Evolutionary conservation across 352 stramenopile species (phyloP), one percentile per base, ranked within the genome.

Genomic region (Phytophthora capsici): DNA sequence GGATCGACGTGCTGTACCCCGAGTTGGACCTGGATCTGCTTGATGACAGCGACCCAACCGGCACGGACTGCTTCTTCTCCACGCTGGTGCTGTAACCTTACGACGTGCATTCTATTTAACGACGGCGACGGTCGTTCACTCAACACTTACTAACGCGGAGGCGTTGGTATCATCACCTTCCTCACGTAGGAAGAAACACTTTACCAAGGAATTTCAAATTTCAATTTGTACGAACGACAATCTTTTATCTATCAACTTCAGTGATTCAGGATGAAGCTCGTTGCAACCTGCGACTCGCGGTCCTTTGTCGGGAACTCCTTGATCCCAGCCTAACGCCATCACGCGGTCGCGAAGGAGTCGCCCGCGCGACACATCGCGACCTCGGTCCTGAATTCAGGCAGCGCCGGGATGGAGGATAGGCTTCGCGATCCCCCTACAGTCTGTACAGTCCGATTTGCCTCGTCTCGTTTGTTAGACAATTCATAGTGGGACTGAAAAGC

Each of bases 1-100:
- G 80, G 80, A 77, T 91, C 41, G 82, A 91, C 68, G 73, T 73
- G n/a, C 66, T 91, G 36, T 91, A 89, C 48, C 71, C 80, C 34
- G 83, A 82, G 49, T 66, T 91, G 32, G 76, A 89, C 32, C 49
- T 75, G 22, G 60, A 63, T 32, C 34, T 74, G 45, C 43, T 75
- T 19, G 46, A 71, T 10, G 63, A 72, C 30, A 57, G 56, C 34
- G 30, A 52, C 36, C 20, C 26, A 19, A 59, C 19, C 53, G 6
- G 17, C 25, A 49, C 47, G 14, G 49, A 74, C 25, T 75, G 43
- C 57, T 64, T 48, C 49, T 52, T 60, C 36, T 66, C 54, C 30
- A 40, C 51, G 46, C 44, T 72, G 14, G 56, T 20, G 41, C 57
- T 59, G 47, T 69, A 63, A 56, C 38, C n/a, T 51, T 17, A 13